Evolutionary conservation across 2,329 filamentous ascomycete species (phyloP).

Genomic region (Xylaria arbuscula): DNA sequence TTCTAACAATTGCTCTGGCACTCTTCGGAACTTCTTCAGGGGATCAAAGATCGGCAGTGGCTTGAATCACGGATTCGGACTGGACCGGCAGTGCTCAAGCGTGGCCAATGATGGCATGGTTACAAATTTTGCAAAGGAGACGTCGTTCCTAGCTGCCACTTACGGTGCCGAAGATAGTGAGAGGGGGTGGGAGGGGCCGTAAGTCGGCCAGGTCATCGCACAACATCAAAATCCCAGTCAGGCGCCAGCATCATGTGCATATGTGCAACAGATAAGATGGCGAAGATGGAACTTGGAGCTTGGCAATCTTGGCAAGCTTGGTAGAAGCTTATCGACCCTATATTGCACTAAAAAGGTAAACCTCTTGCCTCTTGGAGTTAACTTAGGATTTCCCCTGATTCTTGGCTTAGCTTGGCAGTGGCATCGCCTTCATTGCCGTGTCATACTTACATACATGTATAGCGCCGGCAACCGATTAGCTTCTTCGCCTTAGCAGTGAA

Average conservation of each 20-base stretch:
- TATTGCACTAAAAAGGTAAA: conserved; percentile 18
- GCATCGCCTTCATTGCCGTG: conserved; percentile 25
- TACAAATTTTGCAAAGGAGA: conserved; percentile 11
- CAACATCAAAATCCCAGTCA: conserved; percentile 15
- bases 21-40: conserved; percentile 15
- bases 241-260: conserved; percentile 17
- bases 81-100: conserved; percentile 8
- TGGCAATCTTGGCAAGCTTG: conserved; percentile 28
- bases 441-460: conserved; percentile 17
- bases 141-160: conserved; percentile 30
- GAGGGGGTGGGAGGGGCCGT: conserved; percentile 14
- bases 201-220: conserved; percentile 16
- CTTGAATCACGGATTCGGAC: conserved; percentile 19
- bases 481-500: neutral
- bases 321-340: conserved; percentile 36
- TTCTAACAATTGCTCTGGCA: neutral
- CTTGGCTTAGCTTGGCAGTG: conserved; percentile 32
- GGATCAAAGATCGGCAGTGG: conserved; percentile 24
- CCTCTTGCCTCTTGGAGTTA: conserved; percentile 37
- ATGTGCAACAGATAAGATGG: conserved; percentile 31
- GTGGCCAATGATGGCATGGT: conserved; percentile 21
- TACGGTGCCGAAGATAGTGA: conserved; percentile 14
- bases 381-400: conserved; percentile 29
- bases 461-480: neutral
- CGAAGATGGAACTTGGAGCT: conserved; percentile 18